A percentile compares a stretch with the other conserved stretches of the same genome.
Evolutionary conservation across 495 filamentous ascomycete species (phyloP).

Genomic region (Talaromyces stipitatus): DNA sequence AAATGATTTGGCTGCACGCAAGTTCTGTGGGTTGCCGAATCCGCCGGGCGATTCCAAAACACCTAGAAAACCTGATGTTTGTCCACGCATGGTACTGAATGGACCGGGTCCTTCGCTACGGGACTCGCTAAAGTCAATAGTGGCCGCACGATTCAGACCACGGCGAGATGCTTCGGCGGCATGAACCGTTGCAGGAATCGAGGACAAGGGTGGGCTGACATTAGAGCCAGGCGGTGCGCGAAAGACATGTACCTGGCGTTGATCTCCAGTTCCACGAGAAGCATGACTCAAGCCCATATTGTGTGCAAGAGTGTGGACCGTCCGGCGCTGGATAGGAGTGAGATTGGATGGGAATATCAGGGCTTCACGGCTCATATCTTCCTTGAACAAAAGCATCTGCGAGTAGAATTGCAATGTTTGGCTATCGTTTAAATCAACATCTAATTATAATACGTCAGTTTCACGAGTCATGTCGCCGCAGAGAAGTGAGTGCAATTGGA

Average conservation of each 20-base stretch:
- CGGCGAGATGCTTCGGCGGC: slow-evolving; percentile 68
- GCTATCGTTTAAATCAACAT: slow-evolving; percentile 89
- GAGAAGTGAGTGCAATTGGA: slow-evolving; percentile 1
- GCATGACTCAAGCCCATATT: slow-evolving; percentile 87
- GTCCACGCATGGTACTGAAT: slow-evolving; percentile 68
- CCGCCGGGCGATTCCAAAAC: slow-evolving; percentile 76
- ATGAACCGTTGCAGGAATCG: slow-evolving; percentile 54
- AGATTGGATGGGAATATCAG: slow-evolving; percentile 75
- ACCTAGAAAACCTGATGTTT: slow-evolving; percentile 69
- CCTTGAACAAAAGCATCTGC: slow-evolving; percentile 81
- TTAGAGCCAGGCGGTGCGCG: slow-evolving; percentile 55
- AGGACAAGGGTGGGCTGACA: slow-evolving; percentile 54
- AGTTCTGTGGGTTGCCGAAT: slow-evolving; percentile 58
- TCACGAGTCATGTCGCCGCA: slow-evolving; percentile 16
- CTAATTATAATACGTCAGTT: slow-evolving; percentile 23
- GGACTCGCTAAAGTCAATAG: slow-evolving; percentile 95
- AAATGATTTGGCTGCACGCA: slow-evolving; percentile 95
- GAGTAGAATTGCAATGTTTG: slow-evolving; percentile 81
- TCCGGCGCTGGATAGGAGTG: slow-evolving; percentile 74
- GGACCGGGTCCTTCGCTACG: slow-evolving; percentile 60
- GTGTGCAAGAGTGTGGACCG: slow-evolving; percentile 89
- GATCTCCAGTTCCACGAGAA: slow-evolving; percentile 77
- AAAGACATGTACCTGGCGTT: slow-evolving; percentile 82
- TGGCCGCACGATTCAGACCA: slow-evolving; percentile 84
- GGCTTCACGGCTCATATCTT: slow-evolving; percentile 65